Percentiles rank a stretch among this genome's conserved stretches.
Evolutionary conservation across 768 basidiomycete species (phyloP).

Genomic region (Lyophyllum decastes): DNA sequence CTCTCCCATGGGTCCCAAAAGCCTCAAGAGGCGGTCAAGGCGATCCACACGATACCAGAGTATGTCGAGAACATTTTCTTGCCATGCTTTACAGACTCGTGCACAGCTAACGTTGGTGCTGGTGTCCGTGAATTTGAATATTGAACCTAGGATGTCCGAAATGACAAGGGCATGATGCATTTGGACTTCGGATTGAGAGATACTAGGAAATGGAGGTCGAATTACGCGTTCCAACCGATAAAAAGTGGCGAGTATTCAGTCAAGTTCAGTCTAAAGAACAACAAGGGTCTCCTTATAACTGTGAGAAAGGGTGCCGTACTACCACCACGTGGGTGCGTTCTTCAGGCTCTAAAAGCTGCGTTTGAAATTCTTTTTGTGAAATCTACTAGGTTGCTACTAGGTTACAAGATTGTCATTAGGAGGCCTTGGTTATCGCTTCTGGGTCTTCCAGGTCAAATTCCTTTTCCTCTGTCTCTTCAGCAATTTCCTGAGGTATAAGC

Average conservation of each 20-base stretch:
- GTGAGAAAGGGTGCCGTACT: neutral
- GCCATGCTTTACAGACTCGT: constrained; percentile 21
- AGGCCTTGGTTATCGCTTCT: neutral
- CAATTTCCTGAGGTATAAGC: constrained; percentile 44
- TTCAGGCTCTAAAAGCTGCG: no score
- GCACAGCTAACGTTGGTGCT: constrained; percentile 13
- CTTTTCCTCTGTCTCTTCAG: neutral
- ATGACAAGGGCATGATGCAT: constrained; percentile 18
- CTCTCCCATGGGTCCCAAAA: constrained; percentile 16
- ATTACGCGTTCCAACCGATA: no score
- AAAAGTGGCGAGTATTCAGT: no score
- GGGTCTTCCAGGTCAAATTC: neutral
- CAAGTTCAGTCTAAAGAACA: no score
- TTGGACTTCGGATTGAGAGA: neutral
- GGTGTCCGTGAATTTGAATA: constrained; percentile 16
- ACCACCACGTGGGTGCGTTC: neutral
- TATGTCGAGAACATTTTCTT: constrained; percentile 17
- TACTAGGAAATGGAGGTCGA: neutral
- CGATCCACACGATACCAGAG: constrained; percentile 23
- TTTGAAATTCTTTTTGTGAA: no score
- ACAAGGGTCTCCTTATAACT: neutral
- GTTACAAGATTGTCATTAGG: no score
- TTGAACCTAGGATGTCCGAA: constrained; percentile 18
- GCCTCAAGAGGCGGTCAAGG: constrained; percentile 17
- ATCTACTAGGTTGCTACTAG: no score